Conservation (phyloP, 1,284 basidiomycete species). For the Ceratorhiza oryzae-sativae region DNA sequence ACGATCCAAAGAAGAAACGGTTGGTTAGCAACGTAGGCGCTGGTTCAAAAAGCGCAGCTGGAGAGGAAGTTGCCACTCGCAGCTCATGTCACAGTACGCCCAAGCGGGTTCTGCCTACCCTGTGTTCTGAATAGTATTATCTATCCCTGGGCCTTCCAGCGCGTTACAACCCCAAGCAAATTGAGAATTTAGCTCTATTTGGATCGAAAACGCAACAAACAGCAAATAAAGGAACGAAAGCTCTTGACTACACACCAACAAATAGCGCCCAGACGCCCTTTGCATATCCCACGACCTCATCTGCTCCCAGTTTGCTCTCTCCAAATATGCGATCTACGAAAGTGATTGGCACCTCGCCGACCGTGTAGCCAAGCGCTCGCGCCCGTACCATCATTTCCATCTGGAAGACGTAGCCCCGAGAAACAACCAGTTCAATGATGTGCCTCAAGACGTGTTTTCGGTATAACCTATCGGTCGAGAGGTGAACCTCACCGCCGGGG, state of each 20-base stretch:
- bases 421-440: constrained; percentile 82
- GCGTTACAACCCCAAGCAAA: too few species aligned
- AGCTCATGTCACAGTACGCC: too few species aligned
- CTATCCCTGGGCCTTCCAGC: too few species aligned
- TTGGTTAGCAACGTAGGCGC: too few species aligned
- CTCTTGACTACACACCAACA: constrained; percentile 61
- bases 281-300: constrained; percentile 87
- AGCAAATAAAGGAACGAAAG: neutral
- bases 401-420: constrained; percentile 93
- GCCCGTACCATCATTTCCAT: constrained; percentile 98
- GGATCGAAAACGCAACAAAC: neutral
- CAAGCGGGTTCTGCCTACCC: too few species aligned
- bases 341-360: constrained; percentile 91
- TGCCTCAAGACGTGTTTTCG: constrained; percentile 75
- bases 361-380: constrained; percentile 77
- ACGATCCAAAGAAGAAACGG: too few species aligned
- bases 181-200: neutral
- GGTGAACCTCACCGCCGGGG: neutral
- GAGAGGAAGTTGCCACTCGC: too few species aligned
- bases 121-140: too few species aligned
- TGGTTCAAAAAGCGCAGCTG: too few species aligned
- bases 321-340: constrained; percentile 93
- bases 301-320: constrained; percentile 88
- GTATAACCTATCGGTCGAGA: constrained; percentile 66
- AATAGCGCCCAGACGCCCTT: constrained; percentile 87